A percentile compares a stretch with the other conserved stretches of the same genome.
Conservation (phyloP, 306 rosid species). For the Dryas octopetala region DNA sequence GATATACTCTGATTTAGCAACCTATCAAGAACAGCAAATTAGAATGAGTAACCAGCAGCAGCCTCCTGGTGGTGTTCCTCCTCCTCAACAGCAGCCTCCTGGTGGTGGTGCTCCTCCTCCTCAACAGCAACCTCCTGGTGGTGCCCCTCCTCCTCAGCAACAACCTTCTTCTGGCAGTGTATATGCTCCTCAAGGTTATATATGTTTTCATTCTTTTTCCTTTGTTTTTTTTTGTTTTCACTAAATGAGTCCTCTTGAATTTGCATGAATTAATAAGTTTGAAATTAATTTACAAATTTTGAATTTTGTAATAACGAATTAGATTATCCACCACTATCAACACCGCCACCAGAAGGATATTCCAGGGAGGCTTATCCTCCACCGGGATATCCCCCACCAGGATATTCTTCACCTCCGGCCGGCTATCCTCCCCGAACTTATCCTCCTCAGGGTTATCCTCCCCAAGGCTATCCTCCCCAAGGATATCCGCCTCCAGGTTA, state of each 20-base stretch:
- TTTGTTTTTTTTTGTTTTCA: not conserved
- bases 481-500: slow-evolving; percentile 57
- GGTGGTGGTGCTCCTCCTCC: slow-evolving; percentile 50
- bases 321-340: slow-evolving; percentile 63
- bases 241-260: not conserved
- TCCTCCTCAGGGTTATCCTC: slow-evolving; percentile 53
- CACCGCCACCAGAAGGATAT: slow-evolving; percentile 39
- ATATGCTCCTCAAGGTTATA: slow-evolving; percentile 66
- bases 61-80: slow-evolving; percentile 76
- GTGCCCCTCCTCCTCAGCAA: not conserved
- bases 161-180: not conserved
- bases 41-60: slow-evolving; percentile 72
- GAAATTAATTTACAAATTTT: not conserved
- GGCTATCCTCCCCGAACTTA: slow-evolving; percentile 30
- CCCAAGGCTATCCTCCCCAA: slow-evolving; percentile 36
- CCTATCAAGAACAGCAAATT: not conserved
- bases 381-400: slow-evolving; percentile 38
- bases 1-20: not conserved
- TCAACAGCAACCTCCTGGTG: not conserved
- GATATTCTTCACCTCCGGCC: slow-evolving; percentile 26
- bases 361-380: slow-evolving; percentile 46
- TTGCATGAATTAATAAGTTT: not conserved
- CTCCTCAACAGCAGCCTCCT: not conserved
- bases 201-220: too few relatives aligned
- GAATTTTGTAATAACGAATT: not conserved